Conservation (phyloP, 73 alveolate genomes). For the Blepharisma stoltei region DNA sequence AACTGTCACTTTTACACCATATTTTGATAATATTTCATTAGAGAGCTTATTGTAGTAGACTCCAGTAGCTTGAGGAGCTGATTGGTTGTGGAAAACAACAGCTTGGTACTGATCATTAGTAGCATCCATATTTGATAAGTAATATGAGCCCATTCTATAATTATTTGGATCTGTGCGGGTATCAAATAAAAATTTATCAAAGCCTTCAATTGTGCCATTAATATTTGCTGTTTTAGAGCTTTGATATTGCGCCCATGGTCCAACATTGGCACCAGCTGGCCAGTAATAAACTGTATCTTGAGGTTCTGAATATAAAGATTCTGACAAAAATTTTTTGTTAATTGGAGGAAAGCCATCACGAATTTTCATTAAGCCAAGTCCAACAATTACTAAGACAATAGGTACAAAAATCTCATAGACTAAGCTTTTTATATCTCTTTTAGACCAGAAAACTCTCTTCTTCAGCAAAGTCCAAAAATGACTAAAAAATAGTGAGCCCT, state of each 20-base stretch:
- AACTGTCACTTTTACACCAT: background rate
- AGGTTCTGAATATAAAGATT: background rate
- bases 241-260: background rate
- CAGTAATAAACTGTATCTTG: constrained; percentile 17
- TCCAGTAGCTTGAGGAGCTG: constrained; percentile 7
- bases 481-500: constrained; percentile 35
- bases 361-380: constrained; percentile 39
- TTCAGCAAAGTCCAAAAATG: constrained; percentile 68
- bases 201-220: constrained; percentile 4
- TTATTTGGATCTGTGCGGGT: constrained; percentile 9
- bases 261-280: background rate
- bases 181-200: constrained; percentile 39
- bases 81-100: background rate
- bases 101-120: constrained; percentile 30
- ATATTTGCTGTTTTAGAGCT: too few species aligned
- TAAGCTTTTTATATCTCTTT: constrained; percentile 75
- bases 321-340: background rate
- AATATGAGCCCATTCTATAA: constrained; percentile 32
- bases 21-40: background rate
- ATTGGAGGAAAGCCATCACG: constrained; percentile 27
- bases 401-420: constrained; percentile 80
- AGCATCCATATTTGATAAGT: constrained; percentile 34
- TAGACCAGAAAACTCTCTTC: constrained; percentile 64
- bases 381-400: constrained; percentile 63
- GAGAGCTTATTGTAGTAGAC: constrained; percentile 15